Evolutionary conservation across 2,329 filamentous ascomycete genomes (phyloP), one percentile per base, ranked within the genome.

Genomic region (Xylariomycetidae sp.): DNA sequence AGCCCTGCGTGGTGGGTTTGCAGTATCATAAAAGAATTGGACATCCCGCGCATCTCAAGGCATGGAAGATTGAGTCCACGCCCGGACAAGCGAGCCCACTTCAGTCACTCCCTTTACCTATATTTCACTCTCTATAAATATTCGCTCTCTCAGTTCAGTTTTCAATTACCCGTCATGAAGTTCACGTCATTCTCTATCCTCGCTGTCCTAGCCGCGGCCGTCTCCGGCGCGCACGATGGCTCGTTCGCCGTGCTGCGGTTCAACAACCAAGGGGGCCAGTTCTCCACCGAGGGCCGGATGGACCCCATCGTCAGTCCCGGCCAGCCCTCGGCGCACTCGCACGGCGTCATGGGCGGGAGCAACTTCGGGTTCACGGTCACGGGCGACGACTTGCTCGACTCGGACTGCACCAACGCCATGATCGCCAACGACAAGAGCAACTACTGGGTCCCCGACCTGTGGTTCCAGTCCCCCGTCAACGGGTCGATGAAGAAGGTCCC

Each of bases 371-470:
- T 76, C 45, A 68, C 61, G 34, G 76, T 82, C 53, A 76, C 69
- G 18, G 82, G 77, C 50, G 65, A 74, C 38, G 66, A 72, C 27
- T 68, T 84, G 12, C 44, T 65, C 33, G 56, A 68, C 34, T 84
- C 80, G 26, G 68, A 71, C 27, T 89, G 85, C 67, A 82, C 77
- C 33, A 84, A 80, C 20, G 82, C 83, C 53, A 68, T 70, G 39
- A 68, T 84, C 51, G 74, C 70, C 46, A 74, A 73, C 31, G 83
- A 88, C 61, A 68, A 77, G 54, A 82, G 74, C 47, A 82, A 82
- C 56, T 88, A 89, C 66, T 88, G 85, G 85, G 79, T 80, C 35
- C 84, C 85, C 2, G 67, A 69, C 20, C 62, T 88, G 3, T 88
- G 80, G 61, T 86, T 81, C 58, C 61, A 68, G 45, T 72, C 82